phyloP scores from a whole-genome alignment of 2,329 filamentous ascomycete genomes.

The Paradendryphiella salina region DNA sequence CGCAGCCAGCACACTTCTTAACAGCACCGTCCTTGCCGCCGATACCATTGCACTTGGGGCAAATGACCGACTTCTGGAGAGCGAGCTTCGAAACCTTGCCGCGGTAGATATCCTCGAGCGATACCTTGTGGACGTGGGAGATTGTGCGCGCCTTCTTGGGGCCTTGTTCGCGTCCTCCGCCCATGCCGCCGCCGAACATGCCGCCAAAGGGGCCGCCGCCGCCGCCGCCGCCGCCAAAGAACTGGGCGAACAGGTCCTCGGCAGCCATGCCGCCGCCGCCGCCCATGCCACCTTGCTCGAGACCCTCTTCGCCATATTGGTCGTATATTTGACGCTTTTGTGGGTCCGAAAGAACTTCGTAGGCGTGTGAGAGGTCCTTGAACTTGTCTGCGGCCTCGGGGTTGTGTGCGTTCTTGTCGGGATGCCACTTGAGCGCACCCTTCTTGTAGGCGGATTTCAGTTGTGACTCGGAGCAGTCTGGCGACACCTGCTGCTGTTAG shows the following conservation, averaged over 20 bases:
- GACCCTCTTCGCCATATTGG: slow-evolving; percentile 94
- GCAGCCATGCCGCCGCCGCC: slow-evolving; percentile 86
- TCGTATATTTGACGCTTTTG: slow-evolving; percentile 94
- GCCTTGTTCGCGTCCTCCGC: slow-evolving; percentile 76
- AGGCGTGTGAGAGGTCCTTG: slow-evolving; percentile 95
- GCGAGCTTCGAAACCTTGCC: slow-evolving; percentile 98
- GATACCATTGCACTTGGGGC: slow-evolving; percentile 87
- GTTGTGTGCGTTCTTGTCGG: slow-evolving; percentile 95
- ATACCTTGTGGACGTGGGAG: slow-evolving; percentile 97
- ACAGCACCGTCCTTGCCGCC: slow-evolving; percentile 98
- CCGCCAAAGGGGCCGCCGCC: slow-evolving; percentile 65
- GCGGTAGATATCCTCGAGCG: slow-evolving; percentile 95
- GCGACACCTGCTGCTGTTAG: slow-evolving; percentile 64
- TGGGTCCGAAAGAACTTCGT: slow-evolving; percentile 89
- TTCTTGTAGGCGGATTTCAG: slow-evolving; percentile 90
- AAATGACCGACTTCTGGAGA: slow-evolving; percentile 96
- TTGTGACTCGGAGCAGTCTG: slow-evolving; percentile 79
- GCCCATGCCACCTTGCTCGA: slow-evolving; percentile 76
- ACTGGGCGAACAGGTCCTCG: slow-evolving; percentile 94
- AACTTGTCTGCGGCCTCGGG: slow-evolving; percentile 95
- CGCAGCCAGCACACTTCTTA: slow-evolving; percentile 86
- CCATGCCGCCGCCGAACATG: slow-evolving; percentile 58
- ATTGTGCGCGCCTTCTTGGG: slow-evolving; percentile 94
- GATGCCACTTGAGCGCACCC: slow-evolving; percentile 80
- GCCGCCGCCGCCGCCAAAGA: slow-evolving; percentile 77